Conservation (phyloP, 2,329 filamentous ascomycete genomes). For the Calonectria fujianensis region DNA sequence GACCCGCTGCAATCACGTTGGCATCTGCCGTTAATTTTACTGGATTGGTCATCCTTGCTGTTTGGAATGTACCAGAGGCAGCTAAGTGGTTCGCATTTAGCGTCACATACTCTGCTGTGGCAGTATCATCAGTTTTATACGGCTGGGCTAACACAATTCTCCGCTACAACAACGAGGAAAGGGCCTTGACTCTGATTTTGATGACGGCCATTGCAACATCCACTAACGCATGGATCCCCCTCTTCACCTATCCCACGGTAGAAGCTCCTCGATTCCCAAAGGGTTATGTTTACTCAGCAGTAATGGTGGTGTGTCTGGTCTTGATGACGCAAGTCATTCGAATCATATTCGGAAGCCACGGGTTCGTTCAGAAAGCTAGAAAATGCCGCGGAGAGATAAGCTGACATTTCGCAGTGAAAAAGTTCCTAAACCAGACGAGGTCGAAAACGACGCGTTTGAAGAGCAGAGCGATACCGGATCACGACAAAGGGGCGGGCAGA, state of each 20-base stretch:
- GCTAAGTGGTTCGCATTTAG: slow-evolving; percentile 49
- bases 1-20: slow-evolving; percentile 44
- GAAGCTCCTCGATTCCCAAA: slow-evolving; percentile 45
- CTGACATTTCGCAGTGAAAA: slow-evolving; percentile 37
- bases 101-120: slow-evolving; percentile 44
- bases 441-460: neutral
- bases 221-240: slow-evolving; percentile 44
- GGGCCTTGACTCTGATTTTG: slow-evolving; percentile 44
- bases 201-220: slow-evolving; percentile 48
- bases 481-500: neutral
- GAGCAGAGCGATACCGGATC: slow-evolving; percentile 10
- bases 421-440: neutral
- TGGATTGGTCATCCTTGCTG: slow-evolving; percentile 42
- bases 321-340: slow-evolving; percentile 45
- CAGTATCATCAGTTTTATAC: slow-evolving; percentile 45
- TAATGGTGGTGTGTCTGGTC: slow-evolving; percentile 41
- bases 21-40: slow-evolving; percentile 45
- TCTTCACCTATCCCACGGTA: slow-evolving; percentile 45
- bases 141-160: slow-evolving; percentile 48
- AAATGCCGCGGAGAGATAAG: neutral
- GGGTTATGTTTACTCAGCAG: slow-evolving; percentile 45
- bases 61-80: slow-evolving; percentile 45
- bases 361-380: slow-evolving; percentile 27
- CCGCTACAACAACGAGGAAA: slow-evolving; percentile 43
- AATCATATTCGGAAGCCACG: slow-evolving; percentile 43